Conservation (phyloP, 352 stramenopile species). For the Pythium folliculosum region DNA sequence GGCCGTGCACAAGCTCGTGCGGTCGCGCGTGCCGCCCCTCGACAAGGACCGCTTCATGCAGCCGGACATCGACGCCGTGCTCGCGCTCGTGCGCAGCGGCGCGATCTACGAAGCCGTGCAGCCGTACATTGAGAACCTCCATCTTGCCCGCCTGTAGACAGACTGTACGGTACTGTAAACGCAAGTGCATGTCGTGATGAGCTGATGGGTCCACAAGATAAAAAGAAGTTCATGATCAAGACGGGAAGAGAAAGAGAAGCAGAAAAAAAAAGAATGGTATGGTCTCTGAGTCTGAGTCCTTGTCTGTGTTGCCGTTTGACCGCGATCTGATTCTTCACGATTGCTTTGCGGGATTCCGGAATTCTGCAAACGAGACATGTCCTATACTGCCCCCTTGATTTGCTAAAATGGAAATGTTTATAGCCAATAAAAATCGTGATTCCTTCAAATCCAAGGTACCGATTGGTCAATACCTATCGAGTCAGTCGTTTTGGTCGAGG, state of each 20-base stretch:
- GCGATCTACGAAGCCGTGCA: conserved; percentile 59
- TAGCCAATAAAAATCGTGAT: conserved; percentile 8
- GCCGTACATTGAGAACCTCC: conserved; percentile 58
- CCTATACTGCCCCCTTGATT: not conserved
- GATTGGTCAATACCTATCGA: conserved; percentile 31
- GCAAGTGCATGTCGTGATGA: not conserved
- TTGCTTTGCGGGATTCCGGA: not conserved
- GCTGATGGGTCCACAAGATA: not conserved
- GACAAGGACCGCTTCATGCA: conserved; percentile 88
- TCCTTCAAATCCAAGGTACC: not conserved
- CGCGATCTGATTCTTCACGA: not conserved
- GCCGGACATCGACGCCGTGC: conserved; percentile 85
- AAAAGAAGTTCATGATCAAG: not conserved
- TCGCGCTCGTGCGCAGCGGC: conserved; percentile 77
- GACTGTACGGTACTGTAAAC: not conserved
- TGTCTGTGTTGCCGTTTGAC: conserved; percentile 5
- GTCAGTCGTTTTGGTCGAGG: conserved; percentile 20
- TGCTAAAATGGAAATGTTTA: not conserved
- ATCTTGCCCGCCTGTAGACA: conserved; percentile 44
- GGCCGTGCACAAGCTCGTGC: conserved; percentile 78
- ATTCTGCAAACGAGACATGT: conserved; percentile 1
- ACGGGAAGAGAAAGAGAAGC: not conserved
- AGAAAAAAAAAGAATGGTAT: not conserved
- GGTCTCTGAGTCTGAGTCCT: not conserved
- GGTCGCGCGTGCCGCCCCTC: conserved; percentile 52